Conservation (phyloP, 2,329 filamentous ascomycete species). For the Pyrenophora tritici-repentis region DNA sequence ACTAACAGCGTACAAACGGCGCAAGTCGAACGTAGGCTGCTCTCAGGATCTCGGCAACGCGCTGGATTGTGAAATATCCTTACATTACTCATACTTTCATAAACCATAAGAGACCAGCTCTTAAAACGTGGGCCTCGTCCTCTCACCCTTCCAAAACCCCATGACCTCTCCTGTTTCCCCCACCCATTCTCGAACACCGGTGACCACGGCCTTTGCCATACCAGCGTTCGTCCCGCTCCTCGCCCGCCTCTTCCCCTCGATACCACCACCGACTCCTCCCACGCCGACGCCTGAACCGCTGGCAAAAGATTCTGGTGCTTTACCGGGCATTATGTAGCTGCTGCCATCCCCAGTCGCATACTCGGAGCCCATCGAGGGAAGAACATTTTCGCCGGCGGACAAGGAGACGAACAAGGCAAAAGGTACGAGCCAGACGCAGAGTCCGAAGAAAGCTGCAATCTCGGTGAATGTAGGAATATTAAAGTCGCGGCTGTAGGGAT, state of each 20-base stretch:
- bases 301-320: slow-evolving; percentile 38
- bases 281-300: slow-evolving; percentile 40
- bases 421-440: slow-evolving; percentile 95
- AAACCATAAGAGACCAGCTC: not conserved
- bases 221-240: slow-evolving; percentile 59
- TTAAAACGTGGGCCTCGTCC: slow-evolving; percentile 53
- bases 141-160: slow-evolving; percentile 66
- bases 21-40: not conserved
- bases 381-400: slow-evolving; percentile 90
- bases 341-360: slow-evolving; percentile 65
- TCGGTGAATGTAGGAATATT: slow-evolving; percentile 83
- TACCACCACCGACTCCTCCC: slow-evolving; percentile 18
- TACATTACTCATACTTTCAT: slow-evolving; percentile 21
- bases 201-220: slow-evolving; percentile 64
- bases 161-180: slow-evolving; percentile 64
- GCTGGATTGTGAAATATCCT: not conserved
- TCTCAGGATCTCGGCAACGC: not conserved
- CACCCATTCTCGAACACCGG: slow-evolving; percentile 68
- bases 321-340: slow-evolving; percentile 54
- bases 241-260: slow-evolving; percentile 45
- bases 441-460: slow-evolving; percentile 92
- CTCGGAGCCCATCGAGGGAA: slow-evolving; percentile 88
- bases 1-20: not conserved
- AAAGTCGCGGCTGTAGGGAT: slow-evolving; percentile 64
- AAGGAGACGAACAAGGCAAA: slow-evolving; percentile 94